Evolutionary conservation across 352 stramenopile species (phyloP), one percentile per base, ranked within the genome.

Genomic region (Phytopythium delawarense): DNA sequence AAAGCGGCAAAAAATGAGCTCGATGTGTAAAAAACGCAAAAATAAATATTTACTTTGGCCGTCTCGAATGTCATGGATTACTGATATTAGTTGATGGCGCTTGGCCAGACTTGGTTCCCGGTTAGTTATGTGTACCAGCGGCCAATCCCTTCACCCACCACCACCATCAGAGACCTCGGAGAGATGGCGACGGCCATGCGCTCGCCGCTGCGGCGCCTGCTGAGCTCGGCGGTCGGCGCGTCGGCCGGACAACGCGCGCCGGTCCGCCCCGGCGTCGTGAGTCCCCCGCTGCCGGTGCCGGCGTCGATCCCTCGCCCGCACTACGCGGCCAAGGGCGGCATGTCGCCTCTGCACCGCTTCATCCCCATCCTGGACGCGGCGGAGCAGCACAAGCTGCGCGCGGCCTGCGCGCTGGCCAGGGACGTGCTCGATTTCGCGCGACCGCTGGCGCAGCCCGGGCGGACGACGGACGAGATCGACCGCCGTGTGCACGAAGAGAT

Each of bases 401-500:
- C 73, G 28, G 83, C 89, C 18, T 94, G 89, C 44, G 70, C 69
- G 16, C 70, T 96, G 32, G 87, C 90, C 12, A 66, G 75, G 44
- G 88, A 97, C 46, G 83, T 97, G 42, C 80, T 93, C 23, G 72
- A 79, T 44, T 96, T 95, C 65, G 86, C 89, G 11, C 55, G 75
- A 46, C 71, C 76, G 55, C 74, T 96, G 51, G 84, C 95, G 20
- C 67, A 89, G 21, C 75, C 87, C 5, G 96, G 97, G 13, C 71
- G 85, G 8, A 96, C 89, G 12, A 98, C 96, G 2, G 96, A 99
- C 52, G 87, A 97, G 44, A 98, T 99, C 65, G 96, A 99, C 69
- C 67, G 76, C 46, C 69, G 89, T 8, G 87, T 98, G 44, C 96
- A 99, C 69, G 79, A 96, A 12, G 88, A 94, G 42, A 96, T 98